Conservation (phyloP, 805 yeast species). For the Henningerozyma blattae region DNA sequence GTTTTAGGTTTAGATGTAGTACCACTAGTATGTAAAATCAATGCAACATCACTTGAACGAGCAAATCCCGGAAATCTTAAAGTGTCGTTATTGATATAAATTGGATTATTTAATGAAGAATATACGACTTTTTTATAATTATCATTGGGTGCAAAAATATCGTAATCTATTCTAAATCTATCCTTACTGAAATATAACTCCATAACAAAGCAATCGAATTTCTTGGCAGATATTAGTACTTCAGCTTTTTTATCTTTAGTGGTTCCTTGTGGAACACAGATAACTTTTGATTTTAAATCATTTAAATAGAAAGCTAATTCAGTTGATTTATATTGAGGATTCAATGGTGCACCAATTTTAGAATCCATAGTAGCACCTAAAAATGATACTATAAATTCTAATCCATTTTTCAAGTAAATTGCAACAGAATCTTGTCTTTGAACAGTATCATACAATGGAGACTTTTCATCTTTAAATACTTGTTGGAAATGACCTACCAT, state of each 20-base stretch:
- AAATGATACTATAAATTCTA: constrained; percentile 47
- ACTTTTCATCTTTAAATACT: constrained; percentile 29
- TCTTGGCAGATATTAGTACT: constrained; percentile 39
- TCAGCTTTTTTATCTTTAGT: constrained; percentile 22
- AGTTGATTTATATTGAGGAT: constrained; percentile 44
- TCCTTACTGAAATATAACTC: constrained; percentile 38
- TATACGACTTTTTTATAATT: constrained; percentile 14
- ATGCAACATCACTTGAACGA: constrained; percentile 41
- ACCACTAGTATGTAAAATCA: constrained; percentile 63
- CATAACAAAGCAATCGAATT: constrained; percentile 35
- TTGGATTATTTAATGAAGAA: constrained; percentile 19
- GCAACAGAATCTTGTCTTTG: constrained; percentile 38
- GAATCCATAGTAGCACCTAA: constrained; percentile 45
- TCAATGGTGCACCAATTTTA: constrained; percentile 57
- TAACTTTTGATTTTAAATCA: constrained; percentile 45
- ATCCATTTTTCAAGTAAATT: constrained; percentile 46
- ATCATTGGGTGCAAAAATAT: constrained; percentile 19
- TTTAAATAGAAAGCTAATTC: constrained; percentile 57
- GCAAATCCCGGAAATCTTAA: constrained; percentile 31
- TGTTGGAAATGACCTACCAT: constrained; percentile 39
- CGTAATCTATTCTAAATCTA: constrained; percentile 33
- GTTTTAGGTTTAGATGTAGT: constrained; percentile 71
- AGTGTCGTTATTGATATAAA: constrained; percentile 19
- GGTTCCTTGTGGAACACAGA: constrained; percentile 46
- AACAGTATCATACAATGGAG: constrained; percentile 29